Percentiles rank a stretch among this genome's conserved stretches.
Evolutionary conservation across 192 early-diverging fungal genomes (phyloP).

Genomic region (Phycomyces nitens): DNA sequence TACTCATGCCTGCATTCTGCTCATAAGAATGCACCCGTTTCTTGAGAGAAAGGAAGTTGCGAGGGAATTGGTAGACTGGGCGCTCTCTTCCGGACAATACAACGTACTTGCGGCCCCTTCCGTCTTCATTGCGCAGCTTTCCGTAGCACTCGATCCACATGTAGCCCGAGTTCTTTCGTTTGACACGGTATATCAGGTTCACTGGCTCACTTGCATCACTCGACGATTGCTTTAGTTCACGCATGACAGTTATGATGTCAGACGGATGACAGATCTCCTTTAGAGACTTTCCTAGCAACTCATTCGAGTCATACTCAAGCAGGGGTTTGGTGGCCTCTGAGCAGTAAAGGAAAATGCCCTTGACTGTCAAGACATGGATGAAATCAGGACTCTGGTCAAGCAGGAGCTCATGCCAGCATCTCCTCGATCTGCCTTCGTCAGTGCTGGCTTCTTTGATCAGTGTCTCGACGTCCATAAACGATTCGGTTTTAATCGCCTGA

Average conservation of each 20-base stretch:
- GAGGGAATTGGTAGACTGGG: conserved; percentile 38
- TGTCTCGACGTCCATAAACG: conserved; percentile 12
- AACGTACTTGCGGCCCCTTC: conserved; percentile 67
- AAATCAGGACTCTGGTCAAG: conserved; percentile 58
- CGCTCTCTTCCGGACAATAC: conserved; percentile 58
- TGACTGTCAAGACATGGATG: conserved; percentile 63
- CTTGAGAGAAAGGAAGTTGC: conserved; percentile 2
- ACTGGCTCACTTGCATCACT: conserved; percentile 39
- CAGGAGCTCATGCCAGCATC: conserved; percentile 41
- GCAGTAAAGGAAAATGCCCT: conserved; percentile 64
- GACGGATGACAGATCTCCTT: conserved; percentile 61
- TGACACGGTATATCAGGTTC: conserved; percentile 62
- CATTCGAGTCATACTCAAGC: conserved; percentile 53
- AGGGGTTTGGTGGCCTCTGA: conserved; percentile 40
- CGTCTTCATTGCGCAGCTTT: conserved; percentile 59
- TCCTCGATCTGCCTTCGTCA: conserved; percentile 28
- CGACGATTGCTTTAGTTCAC: conserved; percentile 54
- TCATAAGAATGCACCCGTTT: conserved; percentile 1
- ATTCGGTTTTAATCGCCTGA: conserved; percentile 9
- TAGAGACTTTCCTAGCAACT: conserved; percentile 57
- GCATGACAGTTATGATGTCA: conserved; percentile 64
- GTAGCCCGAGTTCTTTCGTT: conserved; percentile 54
- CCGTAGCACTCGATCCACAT: conserved; percentile 64
- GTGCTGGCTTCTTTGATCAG: conserved; percentile 34
- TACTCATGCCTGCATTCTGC: conserved; percentile 8